Percentiles rank a stretch among this genome's conserved stretches.
Conservation (phyloP, 2,329 filamentous ascomycete genomes). For the Xenoacremonium recifei region DNA sequence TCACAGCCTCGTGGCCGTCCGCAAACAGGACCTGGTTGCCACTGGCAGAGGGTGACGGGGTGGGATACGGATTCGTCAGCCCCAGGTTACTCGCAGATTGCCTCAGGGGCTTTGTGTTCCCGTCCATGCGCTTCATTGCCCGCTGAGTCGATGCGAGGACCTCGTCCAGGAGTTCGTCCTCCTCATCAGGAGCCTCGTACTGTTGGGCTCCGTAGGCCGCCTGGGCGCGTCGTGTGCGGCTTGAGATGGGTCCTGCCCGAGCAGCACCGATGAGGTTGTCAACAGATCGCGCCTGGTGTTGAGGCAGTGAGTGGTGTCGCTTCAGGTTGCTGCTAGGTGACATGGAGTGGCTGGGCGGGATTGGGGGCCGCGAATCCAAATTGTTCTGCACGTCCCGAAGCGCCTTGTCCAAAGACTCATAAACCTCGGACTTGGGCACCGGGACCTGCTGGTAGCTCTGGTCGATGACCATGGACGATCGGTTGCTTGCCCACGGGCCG, state of each 20-base stretch:
- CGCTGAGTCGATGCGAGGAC: constrained; percentile 74
- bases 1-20: constrained; percentile 59
- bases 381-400: constrained; percentile 53
- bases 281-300: constrained; percentile 61
- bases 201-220: constrained; percentile 72
- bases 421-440: constrained; percentile 52
- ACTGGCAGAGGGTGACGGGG: constrained; percentile 76
- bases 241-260: constrained; percentile 66
- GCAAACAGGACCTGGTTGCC: constrained; percentile 74
- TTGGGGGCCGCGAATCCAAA: constrained; percentile 44
- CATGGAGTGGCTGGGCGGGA: constrained; percentile 54
- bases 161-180: constrained; percentile 93
- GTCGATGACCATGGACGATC: constrained; percentile 81
- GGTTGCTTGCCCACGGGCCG: constrained; percentile 81
- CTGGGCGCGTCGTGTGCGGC: constrained; percentile 76
- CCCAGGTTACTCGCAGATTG: constrained; percentile 65
- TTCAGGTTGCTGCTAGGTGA: constrained; percentile 54
- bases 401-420: constrained; percentile 61
- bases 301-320: constrained; percentile 63
- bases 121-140: constrained; percentile 70
- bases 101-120: constrained; percentile 44
- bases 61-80: constrained; percentile 60
- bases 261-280: constrained; percentile 61
- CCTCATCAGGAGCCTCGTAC: constrained; percentile 94
- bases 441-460: constrained; percentile 48